Conservation (phyloP, 2,329 filamentous ascomycete species). For the Ophiostoma australiae region DNA sequence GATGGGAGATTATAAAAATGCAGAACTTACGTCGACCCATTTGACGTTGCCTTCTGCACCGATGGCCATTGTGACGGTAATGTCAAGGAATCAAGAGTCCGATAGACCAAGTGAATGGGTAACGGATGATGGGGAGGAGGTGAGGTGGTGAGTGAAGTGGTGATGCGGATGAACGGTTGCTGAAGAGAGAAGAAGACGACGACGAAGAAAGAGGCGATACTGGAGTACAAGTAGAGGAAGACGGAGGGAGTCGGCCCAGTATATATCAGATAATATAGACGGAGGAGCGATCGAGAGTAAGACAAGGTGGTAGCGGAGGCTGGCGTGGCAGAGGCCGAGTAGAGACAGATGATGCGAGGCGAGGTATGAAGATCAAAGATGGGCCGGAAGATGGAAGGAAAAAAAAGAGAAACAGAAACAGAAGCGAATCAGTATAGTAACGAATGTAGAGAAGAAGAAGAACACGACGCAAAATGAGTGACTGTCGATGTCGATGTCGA, state of each 20-base stretch:
- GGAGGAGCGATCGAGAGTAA: background rate
- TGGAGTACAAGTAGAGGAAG: background rate
- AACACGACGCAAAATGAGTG: conserved; percentile 8
- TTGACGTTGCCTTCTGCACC: conserved; percentile 50
- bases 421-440: background rate
- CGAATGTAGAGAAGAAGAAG: background rate
- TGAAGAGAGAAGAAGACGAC: background rate
- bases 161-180: background rate
- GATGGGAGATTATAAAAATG: background rate
- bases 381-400: background rate
- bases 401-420: background rate
- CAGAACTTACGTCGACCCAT: conserved; percentile 53
- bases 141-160: background rate
- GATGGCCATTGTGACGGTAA: conserved; percentile 36
- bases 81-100: background rate
- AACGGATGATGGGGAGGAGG: background rate
- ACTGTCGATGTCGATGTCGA: background rate
- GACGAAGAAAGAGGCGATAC: background rate
- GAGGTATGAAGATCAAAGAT: background rate
- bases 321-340: background rate
- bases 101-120: conserved; percentile 15
- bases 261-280: background rate
- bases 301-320: background rate
- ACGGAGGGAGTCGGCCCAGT: background rate
- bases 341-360: background rate